A percentile compares a stretch with the other conserved stretches of the same genome.
Evolutionary conservation across 176 grass and related monocot species (phyloP).

Genomic region (Oryza coarctata): DNA sequence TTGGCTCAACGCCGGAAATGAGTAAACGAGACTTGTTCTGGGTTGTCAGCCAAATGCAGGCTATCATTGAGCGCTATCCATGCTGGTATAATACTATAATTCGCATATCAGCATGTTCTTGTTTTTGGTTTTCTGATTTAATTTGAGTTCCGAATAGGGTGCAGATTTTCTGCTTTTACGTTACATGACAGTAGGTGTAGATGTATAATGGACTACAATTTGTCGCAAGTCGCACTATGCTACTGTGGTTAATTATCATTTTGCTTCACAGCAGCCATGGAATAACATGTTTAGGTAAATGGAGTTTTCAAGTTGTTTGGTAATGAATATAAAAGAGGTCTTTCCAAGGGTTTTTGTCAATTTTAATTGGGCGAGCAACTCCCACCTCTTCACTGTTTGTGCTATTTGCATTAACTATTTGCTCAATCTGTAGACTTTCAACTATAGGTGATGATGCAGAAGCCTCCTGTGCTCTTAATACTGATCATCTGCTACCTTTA

Average conservation of each 20-base stretch:
- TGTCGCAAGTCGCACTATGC: neutral
- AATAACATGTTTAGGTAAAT: slow-evolving; percentile 24
- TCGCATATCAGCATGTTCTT: neutral
- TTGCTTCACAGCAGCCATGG: neutral
- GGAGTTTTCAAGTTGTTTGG: slow-evolving; percentile 19
- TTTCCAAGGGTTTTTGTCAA: slow-evolving; percentile 2
- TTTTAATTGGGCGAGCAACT: slow-evolving; percentile 23
- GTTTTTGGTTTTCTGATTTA: neutral
- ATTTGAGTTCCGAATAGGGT: slow-evolving; percentile 15
- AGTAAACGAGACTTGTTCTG: slow-evolving; percentile 93
- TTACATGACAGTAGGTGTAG: slow-evolving; percentile 1
- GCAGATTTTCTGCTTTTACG: neutral
- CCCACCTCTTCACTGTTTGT: slow-evolving; percentile 23
- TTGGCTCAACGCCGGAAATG: slow-evolving; percentile 96
- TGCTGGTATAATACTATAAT: slow-evolving; percentile 79
- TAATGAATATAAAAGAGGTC: slow-evolving; percentile 41
- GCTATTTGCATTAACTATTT: slow-evolving; percentile 8
- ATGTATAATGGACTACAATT: neutral
- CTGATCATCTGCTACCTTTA: neutral
- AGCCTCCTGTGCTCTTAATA: neutral
- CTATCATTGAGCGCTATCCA: slow-evolving; percentile 75
- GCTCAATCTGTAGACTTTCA: no score
- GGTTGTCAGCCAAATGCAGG: slow-evolving; percentile 98
- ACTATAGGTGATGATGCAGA: neutral
- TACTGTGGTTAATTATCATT: neutral